phyloP scores from a whole-genome alignment of 352 stramenopile species.

The Phytophthora melonis region DNA sequence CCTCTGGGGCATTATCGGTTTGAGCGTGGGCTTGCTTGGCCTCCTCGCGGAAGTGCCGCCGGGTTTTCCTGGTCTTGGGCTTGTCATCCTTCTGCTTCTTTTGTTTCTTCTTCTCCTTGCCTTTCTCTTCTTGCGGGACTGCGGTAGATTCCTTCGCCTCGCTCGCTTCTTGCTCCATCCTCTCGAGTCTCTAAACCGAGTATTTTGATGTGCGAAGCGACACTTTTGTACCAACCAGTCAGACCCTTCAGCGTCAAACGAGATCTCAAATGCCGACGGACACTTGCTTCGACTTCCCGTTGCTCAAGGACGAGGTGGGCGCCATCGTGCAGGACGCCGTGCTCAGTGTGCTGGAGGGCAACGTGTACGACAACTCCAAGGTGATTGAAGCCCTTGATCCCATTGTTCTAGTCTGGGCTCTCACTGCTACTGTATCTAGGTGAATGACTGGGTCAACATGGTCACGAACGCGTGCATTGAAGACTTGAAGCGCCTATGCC shows the following conservation, averaged over 20 bases:
- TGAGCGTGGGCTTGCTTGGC: slow-evolving; percentile 13
- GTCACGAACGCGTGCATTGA: slow-evolving; percentile 76
- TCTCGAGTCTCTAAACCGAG: slow-evolving; percentile 1
- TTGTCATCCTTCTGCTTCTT: slow-evolving; percentile 26
- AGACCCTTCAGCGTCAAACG: slow-evolving; percentile 10
- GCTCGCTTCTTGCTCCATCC: slow-evolving; percentile 23
- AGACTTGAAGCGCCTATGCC: slow-evolving; percentile 70
- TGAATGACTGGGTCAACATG: slow-evolving; percentile 76
- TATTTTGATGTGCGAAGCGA: slow-evolving; percentile 20
- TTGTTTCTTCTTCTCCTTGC: slow-evolving; percentile 22
- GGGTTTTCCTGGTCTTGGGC: slow-evolving; percentile 24
- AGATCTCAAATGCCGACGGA: slow-evolving; percentile 39
- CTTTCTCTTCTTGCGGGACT: slow-evolving; percentile 8
- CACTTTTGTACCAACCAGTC: slow-evolving; percentile 3
- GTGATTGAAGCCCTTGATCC: slow-evolving; percentile 28
- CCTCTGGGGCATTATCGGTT: background rate
- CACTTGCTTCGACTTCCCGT: slow-evolving; percentile 74
- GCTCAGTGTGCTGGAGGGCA: slow-evolving; percentile 74
- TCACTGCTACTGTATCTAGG: slow-evolving; percentile 27
- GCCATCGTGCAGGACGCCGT: slow-evolving; percentile 80
- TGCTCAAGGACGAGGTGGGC: slow-evolving; percentile 80
- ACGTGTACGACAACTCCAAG: slow-evolving; percentile 83
- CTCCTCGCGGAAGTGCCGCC: slow-evolving; percentile 29
- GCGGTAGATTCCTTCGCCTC: background rate
- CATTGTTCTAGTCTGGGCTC: background rate